A percentile compares a stretch with the other conserved stretches of the same genome.
These are phyloP conservation scores for Thielaviopsis populi DNA, from an alignment of 2,329 filamentous ascomycete species.

Conservation along the genomic window DNA sequence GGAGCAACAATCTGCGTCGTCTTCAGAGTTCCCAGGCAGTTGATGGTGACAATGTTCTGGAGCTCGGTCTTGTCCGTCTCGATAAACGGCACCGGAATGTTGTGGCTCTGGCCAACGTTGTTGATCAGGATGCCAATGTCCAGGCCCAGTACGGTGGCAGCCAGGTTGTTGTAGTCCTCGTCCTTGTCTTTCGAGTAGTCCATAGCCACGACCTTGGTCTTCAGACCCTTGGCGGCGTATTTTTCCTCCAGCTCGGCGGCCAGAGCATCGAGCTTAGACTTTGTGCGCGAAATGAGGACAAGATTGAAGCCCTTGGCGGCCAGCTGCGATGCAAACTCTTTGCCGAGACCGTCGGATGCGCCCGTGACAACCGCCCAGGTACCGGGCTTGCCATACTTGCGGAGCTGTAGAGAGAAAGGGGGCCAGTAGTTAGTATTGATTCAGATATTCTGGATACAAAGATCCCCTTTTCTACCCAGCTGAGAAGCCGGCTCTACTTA, in stretches of 20 bases:
- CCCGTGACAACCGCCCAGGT: slow-evolving; percentile 92
- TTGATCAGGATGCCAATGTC: slow-evolving; percentile 85
- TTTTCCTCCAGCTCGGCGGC: slow-evolving; percentile 59
- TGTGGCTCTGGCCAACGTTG: slow-evolving; percentile 91
- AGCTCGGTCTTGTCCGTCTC: slow-evolving; percentile 68
- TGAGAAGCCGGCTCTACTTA: slow-evolving; percentile 25
- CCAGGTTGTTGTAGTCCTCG: slow-evolving; percentile 62
- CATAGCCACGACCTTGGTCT: slow-evolving; percentile 74
- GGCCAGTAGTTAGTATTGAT: not conserved
- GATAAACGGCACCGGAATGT: slow-evolving; percentile 77
- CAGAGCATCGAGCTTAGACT: slow-evolving; percentile 71
- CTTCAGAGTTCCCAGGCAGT: slow-evolving; percentile 79
- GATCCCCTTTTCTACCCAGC: too few species aligned
- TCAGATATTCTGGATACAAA: too few species aligned
- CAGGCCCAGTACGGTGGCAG: slow-evolving; percentile 51
- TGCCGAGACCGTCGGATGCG: slow-evolving; percentile 90
- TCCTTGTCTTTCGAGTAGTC: slow-evolving; percentile 74
- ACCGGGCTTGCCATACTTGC: slow-evolving; percentile 77
- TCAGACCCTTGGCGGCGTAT: slow-evolving; percentile 43
- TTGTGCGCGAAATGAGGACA: slow-evolving; percentile 87
- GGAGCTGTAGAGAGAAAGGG: slow-evolving; percentile 42
- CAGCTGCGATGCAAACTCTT: slow-evolving; percentile 85
- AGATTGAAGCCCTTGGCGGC: slow-evolving; percentile 88
- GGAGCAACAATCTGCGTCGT: slow-evolving; percentile 76
- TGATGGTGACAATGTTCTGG: slow-evolving; percentile 83